Evolutionary conservation across 2,329 filamentous ascomycete species (phyloP).

Genomic region (Talaromyces sp.): DNA sequence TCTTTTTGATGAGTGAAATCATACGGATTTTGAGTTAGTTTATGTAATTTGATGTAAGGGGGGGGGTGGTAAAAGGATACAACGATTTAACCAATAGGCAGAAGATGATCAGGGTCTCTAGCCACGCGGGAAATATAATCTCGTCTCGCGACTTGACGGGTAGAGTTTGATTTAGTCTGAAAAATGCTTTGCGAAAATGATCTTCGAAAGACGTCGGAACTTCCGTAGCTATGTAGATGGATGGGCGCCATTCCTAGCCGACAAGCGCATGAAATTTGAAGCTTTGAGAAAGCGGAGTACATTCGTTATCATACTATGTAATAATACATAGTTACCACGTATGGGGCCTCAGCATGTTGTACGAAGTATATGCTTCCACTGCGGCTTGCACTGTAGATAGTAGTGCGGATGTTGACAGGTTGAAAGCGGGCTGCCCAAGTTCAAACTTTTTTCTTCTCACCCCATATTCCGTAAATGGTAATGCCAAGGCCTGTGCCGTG

Average conservation of each 20-base stretch:
- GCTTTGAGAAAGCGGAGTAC: background rate
- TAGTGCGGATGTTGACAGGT: background rate
- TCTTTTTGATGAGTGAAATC: background rate
- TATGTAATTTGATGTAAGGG: slow-evolving; percentile 4
- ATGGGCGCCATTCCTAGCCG: background rate
- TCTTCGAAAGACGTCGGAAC: background rate
- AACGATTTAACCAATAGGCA: background rate
- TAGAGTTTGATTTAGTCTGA: background rate
- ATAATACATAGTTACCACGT: background rate
- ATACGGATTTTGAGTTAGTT: background rate
- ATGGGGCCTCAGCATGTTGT: background rate
- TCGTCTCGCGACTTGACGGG: background rate
- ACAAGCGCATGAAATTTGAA: background rate
- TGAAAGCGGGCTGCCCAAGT: background rate
- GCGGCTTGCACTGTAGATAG: background rate
- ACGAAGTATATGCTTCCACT: background rate
- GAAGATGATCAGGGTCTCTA: background rate
- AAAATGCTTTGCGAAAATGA: background rate
- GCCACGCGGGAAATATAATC: background rate
- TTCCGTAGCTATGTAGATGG: background rate
- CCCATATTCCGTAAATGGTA: background rate
- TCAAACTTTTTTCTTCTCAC: background rate
- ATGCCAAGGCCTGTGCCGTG: background rate
- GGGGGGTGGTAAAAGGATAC: background rate
- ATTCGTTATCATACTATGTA: background rate